These are phyloP conservation scores for Anacardium occidentale DNA, from an alignment of 345 rosid genomes.

Conservation along the genomic window DNA sequence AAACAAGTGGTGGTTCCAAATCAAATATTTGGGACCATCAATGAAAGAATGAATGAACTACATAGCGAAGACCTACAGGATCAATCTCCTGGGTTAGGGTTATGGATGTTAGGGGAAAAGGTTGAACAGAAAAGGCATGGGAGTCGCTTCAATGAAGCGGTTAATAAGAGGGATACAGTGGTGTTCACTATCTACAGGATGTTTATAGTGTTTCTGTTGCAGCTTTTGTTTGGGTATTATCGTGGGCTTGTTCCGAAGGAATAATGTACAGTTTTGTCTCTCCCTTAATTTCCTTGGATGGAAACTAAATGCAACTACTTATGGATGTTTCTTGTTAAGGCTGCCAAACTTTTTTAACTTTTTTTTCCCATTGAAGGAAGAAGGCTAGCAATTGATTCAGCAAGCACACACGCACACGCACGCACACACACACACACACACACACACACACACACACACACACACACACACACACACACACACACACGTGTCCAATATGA, in stretches of 20 bases:
- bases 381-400: no score
- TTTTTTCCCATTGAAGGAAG: no score
- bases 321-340: neutral
- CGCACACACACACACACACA: no score
- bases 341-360: neutral
- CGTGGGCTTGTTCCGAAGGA: constrained; percentile 15
- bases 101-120: neutral
- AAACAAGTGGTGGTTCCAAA: neutral
- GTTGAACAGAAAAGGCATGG: neutral
- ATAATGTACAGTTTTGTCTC: constrained; percentile 52
- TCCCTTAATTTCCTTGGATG: constrained; percentile 10
- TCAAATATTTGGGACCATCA: neutral
- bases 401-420: no score
- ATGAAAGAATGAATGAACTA: neutral
- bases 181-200: neutral
- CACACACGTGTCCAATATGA: no score
- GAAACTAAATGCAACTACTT: neutral
- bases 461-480: no score
- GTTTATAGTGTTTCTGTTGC: constrained; percentile 22
- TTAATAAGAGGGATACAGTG: constrained; percentile 2
- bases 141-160: neutral
- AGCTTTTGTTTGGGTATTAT: neutral
- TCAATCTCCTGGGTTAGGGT: neutral
- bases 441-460: no score
- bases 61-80: neutral